phyloP scores from a whole-genome alignment of 139 green algal species.

The Dunaliella sp. region DNA sequence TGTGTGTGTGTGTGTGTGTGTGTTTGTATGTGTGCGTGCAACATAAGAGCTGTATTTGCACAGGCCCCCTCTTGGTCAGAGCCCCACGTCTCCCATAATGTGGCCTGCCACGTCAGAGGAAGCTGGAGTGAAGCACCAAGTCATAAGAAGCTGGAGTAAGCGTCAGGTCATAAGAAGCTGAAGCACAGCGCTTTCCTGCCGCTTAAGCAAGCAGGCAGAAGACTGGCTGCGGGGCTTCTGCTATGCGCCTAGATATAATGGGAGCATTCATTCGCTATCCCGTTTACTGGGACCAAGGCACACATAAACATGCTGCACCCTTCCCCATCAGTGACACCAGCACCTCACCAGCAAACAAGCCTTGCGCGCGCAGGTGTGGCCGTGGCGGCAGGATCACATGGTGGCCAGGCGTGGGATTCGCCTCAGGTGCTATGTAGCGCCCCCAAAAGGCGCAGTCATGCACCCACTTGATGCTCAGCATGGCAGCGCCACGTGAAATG shows the following conservation, averaged over 20 bases:
- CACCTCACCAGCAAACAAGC: neutral
- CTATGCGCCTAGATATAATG: too few relatives aligned
- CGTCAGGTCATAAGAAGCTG: neutral
- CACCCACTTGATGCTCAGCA: neutral
- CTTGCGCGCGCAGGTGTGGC: neutral
- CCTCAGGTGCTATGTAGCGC: neutral
- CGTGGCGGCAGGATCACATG: constrained; percentile 5
- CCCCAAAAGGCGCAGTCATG: neutral
- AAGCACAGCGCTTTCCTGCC: too few relatives aligned
- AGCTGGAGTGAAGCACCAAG: neutral
- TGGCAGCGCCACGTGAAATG: neutral
- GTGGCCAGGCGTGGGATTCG: neutral
- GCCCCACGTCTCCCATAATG: too few relatives aligned
- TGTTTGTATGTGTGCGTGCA: neutral
- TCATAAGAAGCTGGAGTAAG: neutral
- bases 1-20: neutral
- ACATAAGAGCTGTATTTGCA: too few relatives aligned
- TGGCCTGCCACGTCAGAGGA: too few relatives aligned
- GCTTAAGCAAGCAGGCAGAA: too few relatives aligned
- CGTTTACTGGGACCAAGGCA: too few relatives aligned
- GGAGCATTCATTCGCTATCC: too few relatives aligned
- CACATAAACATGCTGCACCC: too few relatives aligned
- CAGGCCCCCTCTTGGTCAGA: too few relatives aligned
- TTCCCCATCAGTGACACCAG: too few relatives aligned
- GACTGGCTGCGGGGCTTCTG: too few relatives aligned